Base-by-base conservation (phyloP, 306 rosid species). In the Cyamopsis tetragonoloba region DNA sequence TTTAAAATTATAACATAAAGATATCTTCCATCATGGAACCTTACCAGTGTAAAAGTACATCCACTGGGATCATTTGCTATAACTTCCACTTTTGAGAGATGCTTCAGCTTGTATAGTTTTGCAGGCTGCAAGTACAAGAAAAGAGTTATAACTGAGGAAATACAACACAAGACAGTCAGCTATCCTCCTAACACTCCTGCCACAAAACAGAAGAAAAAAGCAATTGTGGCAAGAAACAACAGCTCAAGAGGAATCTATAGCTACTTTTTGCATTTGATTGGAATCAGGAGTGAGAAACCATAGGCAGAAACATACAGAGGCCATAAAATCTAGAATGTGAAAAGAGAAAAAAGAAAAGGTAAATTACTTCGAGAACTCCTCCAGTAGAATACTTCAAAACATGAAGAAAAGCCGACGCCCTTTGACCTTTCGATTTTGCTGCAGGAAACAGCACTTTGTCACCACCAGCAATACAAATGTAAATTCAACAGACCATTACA, bases 51-150 rank as follows among this genome's bases (percentile, higher is more conserved):
- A 82, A 93, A 93, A 32, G 95, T 93, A 68, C 96, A 93, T 64
- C 97, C 96, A 77, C 95, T 88, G 20, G 96, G 96, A 68, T 93
- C 97, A 50, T 88, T 93, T 24, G 99, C 14, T 35, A 90, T 42
- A 66, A 93, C 97, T 82, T 93, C 97, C 80, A 93, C 92, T 85
- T 90, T 93, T 5, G 96, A 80, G 46, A 93, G 96, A 77, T 93
- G 92, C 81, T 77, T 93, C 63, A 90, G 84, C 86, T 93, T 93
- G 89, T 90, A 93, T 63, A 88, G 68, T 80, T 93, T 90, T 39
- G 97, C 97, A 48, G 97, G 92, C 99, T 93, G 90, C 78, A 86
- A 50, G 51, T 56, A 67, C 62, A 61, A 53, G 11, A 62, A 57
- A 73, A 20, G 7, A 31, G 22, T 31, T 12, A 49, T 8, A 49